Evolutionary conservation across 495 filamentous ascomycete genomes (phyloP).

Genomic region (Parmelia sp.): DNA sequence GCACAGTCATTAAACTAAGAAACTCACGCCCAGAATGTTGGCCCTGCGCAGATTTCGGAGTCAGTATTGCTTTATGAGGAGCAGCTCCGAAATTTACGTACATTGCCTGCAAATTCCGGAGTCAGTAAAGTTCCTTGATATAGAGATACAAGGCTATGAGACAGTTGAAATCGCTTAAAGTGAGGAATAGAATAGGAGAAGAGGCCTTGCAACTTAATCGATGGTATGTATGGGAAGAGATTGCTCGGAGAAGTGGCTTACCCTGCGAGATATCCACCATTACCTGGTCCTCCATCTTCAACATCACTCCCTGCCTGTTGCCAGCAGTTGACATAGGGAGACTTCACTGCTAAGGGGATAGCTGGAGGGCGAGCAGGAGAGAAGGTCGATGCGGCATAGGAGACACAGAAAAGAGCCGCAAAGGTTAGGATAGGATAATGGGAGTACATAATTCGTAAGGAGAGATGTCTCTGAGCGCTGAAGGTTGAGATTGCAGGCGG

Average conservation of each 20-base stretch:
- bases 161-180: background rate
- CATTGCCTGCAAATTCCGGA: background rate
- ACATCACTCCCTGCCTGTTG: constrained; percentile 45
- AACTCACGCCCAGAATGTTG: constrained; percentile 50
- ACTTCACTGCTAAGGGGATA: constrained; percentile 51
- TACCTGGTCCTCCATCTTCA: constrained; percentile 30
- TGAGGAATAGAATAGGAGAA: background rate
- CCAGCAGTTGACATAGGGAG: constrained; percentile 54
- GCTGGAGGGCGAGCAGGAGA: constrained; percentile 51
- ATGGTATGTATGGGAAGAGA: background rate
- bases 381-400: constrained; percentile 39
- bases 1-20: background rate
- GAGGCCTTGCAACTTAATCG: background rate
- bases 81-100: no score
- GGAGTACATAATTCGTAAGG: constrained; percentile 12
- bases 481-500: background rate
- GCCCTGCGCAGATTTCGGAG: constrained; percentile 35
- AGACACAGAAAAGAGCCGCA: background rate
- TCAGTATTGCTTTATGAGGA: background rate
- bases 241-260: background rate
- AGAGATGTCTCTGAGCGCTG: background rate
- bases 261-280: constrained; percentile 54
- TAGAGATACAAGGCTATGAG: background rate
- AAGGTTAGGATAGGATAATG: constrained; percentile 3
- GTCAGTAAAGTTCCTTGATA: background rate